These are phyloP conservation scores for Colletotrichum lini DNA, from an alignment of 2,329 filamentous ascomycete genomes.

Conservation along the genomic window DNA sequence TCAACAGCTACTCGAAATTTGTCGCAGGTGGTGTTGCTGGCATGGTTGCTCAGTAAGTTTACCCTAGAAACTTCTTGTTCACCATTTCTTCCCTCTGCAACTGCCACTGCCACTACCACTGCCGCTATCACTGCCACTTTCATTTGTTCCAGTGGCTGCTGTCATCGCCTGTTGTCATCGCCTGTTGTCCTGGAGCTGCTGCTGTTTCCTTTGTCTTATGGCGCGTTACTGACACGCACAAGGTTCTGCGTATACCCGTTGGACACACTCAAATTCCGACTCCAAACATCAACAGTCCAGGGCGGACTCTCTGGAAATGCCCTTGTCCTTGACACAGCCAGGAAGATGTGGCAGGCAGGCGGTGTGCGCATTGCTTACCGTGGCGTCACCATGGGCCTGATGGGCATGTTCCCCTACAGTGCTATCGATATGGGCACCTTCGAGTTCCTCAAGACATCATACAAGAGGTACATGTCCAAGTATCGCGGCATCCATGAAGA, in stretches of 20 bases:
- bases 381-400: conserved; percentile 90
- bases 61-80: neutral
- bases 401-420: conserved; percentile 98
- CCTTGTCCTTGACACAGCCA: conserved; percentile 85
- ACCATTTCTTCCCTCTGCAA: neutral
- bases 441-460: conserved; percentile 86
- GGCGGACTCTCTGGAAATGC: conserved; percentile 87
- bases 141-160: no score
- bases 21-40: conserved; percentile 91
- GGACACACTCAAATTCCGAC: conserved; percentile 85
- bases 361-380: conserved; percentile 87
- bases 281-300: conserved; percentile 94
- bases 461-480: conserved; percentile 79
- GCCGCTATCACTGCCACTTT: neutral
- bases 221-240: conserved; percentile 44
- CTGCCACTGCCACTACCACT: neutral
- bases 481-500: conserved; percentile 82
- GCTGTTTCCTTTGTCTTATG: neutral
- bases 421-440: conserved; percentile 97
- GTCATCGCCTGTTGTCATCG: no score
- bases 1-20: conserved; percentile 90
- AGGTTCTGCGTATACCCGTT: conserved; percentile 95
- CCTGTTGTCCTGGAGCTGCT: neutral
- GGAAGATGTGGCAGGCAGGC: conserved; percentile 87
- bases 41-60: conserved; percentile 88